Evolutionary conservation across 2,329 filamentous ascomycete species (phyloP), one percentile per base, ranked within the genome.

Genomic region (Paramyrothecium sp.): DNA sequence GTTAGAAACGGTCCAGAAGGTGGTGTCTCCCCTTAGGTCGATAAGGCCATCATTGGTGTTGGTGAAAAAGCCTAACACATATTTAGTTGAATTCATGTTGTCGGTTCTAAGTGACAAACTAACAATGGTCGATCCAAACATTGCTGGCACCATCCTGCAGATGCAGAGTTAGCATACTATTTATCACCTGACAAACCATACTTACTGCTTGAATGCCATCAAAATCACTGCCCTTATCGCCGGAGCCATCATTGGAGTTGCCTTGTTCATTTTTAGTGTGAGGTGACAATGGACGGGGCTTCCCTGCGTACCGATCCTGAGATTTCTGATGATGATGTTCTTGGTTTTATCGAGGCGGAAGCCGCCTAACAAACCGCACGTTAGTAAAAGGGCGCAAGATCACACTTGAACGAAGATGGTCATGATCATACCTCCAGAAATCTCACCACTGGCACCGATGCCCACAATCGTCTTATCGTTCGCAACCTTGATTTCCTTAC

Each of bases 391-490:
- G 10, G 13, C 38, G 4, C 38, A 44, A 44, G 13, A 16, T 44
- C 3, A 12, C 13, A 44, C 13, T 44, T 38, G 8, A 16, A 16
- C 8, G 8, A 38, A 38, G 16, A 10, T 16, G 8, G 10, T 38
- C 10, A 44, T 16, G 13, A 7, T 44, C 38, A 44, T 16, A 53
- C 51, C 51, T 53, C 59, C 50, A 12, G 57, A 53, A 50, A 60
- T 56, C 19, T 62, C 57, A 10, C 56, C 61, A 13, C 50, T 20
- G 13, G 53, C 44, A 2, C 63, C 61, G n/a, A 62, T 23, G 3
- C 62, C 63, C 23, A 65, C 56, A 19, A 65, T 60, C 3, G 63
- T 63, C 61, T 63, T 65, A 57, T 61, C 63, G 57, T 53, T 61
- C 41, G 55, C 49, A 20, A 58, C 62, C 46, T 56, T 55, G 49